Conservation (phyloP, 2,329 filamentous ascomycete genomes). For the Hymenoscyphus salicellus region DNA sequence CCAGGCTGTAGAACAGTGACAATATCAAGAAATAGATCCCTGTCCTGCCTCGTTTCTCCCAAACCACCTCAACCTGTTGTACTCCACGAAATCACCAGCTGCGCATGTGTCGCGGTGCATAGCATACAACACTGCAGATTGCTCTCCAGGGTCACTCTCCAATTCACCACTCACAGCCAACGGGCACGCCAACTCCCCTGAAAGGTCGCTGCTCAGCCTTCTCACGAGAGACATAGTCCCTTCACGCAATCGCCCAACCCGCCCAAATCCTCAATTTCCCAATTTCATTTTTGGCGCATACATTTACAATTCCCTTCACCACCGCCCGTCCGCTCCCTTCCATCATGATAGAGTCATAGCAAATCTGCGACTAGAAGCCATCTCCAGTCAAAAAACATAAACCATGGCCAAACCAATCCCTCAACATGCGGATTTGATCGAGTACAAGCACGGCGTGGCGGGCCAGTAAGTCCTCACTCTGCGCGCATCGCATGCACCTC, state of each 20-base stretch:
- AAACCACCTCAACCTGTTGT: neutral
- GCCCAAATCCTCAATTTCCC: constrained; percentile 8
- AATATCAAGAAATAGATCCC: neutral
- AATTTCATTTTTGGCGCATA: constrained; percentile 12
- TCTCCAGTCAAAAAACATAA: constrained; percentile 9
- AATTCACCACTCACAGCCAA: neutral
- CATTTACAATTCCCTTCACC: constrained; percentile 14
- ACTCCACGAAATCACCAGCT: neutral
- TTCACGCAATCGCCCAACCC: neutral
- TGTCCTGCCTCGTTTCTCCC: neutral
- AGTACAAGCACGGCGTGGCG: constrained; percentile 74
- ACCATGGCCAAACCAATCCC: constrained; percentile 43
- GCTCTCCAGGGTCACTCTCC: neutral
- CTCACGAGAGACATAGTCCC: neutral
- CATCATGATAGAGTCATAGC: constrained; percentile 36
- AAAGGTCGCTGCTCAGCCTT: neutral
- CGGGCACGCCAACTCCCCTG: neutral
- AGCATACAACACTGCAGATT: neutral
- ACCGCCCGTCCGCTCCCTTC: constrained; percentile 12
- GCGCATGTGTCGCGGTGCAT: neutral
- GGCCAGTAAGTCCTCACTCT: constrained; percentile 66
- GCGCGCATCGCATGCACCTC: neutral
- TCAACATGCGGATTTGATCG: constrained; percentile 53
- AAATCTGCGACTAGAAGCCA: constrained; percentile 26
- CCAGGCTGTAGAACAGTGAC: neutral